Percentiles rank a stretch among this genome's conserved stretches.
Evolutionary conservation across 2,329 filamentous ascomycete species (phyloP).

Genomic region (Trichophaea hybrida): DNA sequence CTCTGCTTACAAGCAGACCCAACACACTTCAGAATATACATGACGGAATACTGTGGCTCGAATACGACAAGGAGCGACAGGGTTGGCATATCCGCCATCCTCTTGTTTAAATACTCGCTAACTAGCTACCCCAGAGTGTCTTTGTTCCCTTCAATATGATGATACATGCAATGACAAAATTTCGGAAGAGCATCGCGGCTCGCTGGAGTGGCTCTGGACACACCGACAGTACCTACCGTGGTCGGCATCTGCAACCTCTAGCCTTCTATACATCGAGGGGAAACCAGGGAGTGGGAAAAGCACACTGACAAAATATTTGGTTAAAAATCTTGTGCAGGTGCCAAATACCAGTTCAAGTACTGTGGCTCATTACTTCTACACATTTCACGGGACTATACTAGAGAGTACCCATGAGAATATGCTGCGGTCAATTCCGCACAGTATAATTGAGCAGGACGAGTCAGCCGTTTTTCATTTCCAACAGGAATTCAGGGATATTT

Average conservation of each 20-base stretch:
- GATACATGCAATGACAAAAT: neutral
- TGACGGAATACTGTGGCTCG: neutral
- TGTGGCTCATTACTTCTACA: constrained; percentile 3
- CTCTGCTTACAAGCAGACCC: neutral
- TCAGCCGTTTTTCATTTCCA: constrained; percentile 3
- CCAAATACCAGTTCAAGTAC: neutral
- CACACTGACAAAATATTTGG: neutral
- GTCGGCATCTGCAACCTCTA: neutral
- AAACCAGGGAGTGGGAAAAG: neutral
- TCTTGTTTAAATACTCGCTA: neutral
- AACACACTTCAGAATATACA: neutral
- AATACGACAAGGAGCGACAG: neutral
- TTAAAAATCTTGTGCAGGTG: neutral
- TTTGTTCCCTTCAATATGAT: neutral
- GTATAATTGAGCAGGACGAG: neutral
- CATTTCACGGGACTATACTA: neutral
- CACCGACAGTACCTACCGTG: neutral
- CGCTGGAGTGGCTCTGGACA: neutral
- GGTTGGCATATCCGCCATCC: neutral
- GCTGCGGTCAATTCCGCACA: neutral
- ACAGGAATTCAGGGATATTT: neutral
- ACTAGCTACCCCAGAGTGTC: neutral
- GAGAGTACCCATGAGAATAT: constrained; percentile 1
- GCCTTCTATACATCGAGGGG: neutral
- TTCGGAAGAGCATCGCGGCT: neutral